phyloP scores from a whole-genome alignment of 139 green algal species.

The Coelastrella sp. region DNA sequence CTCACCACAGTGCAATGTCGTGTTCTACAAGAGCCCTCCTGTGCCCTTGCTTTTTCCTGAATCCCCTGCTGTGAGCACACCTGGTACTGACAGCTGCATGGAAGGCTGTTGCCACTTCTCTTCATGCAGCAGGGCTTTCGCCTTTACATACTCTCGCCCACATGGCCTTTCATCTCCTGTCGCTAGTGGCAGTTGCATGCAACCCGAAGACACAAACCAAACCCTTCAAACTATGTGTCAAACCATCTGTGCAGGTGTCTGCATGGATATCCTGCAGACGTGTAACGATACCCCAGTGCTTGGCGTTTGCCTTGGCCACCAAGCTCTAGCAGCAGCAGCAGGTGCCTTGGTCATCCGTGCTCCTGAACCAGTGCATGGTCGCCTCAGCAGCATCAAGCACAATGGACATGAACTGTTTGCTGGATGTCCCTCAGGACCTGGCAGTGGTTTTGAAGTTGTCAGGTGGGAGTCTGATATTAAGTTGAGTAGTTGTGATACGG shows the following conservation, averaged over 20 bases:
- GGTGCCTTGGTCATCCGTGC: constrained; percentile 79
- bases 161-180: too few relatives aligned
- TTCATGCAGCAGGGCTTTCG: too few relatives aligned
- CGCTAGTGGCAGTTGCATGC: too few relatives aligned
- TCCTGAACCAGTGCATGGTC: constrained; percentile 93
- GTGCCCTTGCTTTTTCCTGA: too few relatives aligned
- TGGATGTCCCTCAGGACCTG: constrained; percentile 77
- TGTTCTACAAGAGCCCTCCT: too few relatives aligned
- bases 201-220: background rate
- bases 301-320: constrained; percentile 97
- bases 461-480: constrained; percentile 50
- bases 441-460: constrained; percentile 68
- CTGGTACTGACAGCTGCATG: too few relatives aligned
- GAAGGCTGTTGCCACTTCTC: too few relatives aligned
- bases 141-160: too few relatives aligned
- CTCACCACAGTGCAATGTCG: too few relatives aligned
- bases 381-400: constrained; percentile 82
- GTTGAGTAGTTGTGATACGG: too few relatives aligned
- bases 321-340: constrained; percentile 86
- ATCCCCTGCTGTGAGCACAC: too few relatives aligned
- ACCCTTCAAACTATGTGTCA: background rate
- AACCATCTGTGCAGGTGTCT: constrained; percentile 77
- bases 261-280: constrained; percentile 69
- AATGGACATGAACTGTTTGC: constrained; percentile 83
- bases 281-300: constrained; percentile 84